A percentile compares a stretch with the other conserved stretches of the same genome.
These are phyloP conservation scores for Lactarius quietus DNA, from an alignment of 768 basidiomycete species.

Conservation along the genomic window DNA sequence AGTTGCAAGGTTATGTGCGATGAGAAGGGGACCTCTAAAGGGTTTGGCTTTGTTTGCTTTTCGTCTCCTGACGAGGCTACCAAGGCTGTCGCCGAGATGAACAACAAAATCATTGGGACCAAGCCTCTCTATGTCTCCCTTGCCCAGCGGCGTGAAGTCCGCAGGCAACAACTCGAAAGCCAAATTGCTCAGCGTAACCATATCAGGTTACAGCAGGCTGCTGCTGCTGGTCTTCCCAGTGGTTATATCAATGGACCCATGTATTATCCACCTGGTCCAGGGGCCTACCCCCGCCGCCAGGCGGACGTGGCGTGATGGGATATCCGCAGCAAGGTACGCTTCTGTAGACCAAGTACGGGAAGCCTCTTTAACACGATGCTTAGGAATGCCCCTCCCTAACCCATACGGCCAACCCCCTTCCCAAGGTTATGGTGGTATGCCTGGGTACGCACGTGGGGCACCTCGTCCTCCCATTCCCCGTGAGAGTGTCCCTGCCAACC, in stretches of 20 bases:
- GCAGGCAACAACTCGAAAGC: slow-evolving; percentile 96
- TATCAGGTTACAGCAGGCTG: slow-evolving; percentile 94
- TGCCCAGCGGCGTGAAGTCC: slow-evolving; percentile 96
- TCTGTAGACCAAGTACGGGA: neutral
- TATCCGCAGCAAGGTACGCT: slow-evolving; percentile 80
- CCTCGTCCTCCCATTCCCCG: slow-evolving; percentile 63
- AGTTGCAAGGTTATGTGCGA: slow-evolving; percentile 99
- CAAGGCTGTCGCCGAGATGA: slow-evolving; percentile 99
- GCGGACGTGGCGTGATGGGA: slow-evolving; percentile 69
- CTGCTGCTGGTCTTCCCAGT: slow-evolving; percentile 78
- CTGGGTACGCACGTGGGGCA: slow-evolving; percentile 58
- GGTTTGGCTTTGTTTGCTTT: slow-evolving; percentile 99
- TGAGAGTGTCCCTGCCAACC: slow-evolving; percentile 58
- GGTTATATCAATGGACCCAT: slow-evolving; percentile 83
- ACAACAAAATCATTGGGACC: slow-evolving; percentile 99
- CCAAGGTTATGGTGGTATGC: slow-evolving; percentile 68
- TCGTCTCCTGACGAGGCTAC: slow-evolving; percentile 98
- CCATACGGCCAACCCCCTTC: slow-evolving; percentile 73
- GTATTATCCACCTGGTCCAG: slow-evolving; percentile 79
- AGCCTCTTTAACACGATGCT: slow-evolving; percentile 52
- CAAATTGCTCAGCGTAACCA: slow-evolving; percentile 98
- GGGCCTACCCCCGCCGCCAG: slow-evolving; percentile 78
- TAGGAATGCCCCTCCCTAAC: slow-evolving; percentile 72
- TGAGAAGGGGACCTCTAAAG: slow-evolving; percentile 89
- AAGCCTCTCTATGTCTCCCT: slow-evolving; percentile 99